Evolutionary conservation across 2,329 filamentous ascomycete species (phyloP).

Genomic region (Anthostomella pinea): DNA sequence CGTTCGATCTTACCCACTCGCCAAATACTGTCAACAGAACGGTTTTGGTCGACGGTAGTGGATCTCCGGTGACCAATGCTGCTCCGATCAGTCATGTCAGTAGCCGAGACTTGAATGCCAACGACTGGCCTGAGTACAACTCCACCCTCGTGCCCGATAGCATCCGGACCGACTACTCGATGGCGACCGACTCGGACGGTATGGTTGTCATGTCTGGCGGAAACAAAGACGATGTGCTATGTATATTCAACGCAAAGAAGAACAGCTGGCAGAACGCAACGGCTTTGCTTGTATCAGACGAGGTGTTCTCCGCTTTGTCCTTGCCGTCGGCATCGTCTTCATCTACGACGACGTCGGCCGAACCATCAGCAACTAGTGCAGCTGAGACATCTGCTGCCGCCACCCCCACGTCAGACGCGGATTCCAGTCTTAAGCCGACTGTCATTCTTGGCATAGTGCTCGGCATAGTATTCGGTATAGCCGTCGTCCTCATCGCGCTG

Average conservation of each 20-base stretch:
- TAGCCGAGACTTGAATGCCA: conserved; percentile 55
- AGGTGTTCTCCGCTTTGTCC: conserved; percentile 36
- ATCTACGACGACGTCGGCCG: conserved; percentile 31
- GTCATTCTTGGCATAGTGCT: conserved; percentile 79
- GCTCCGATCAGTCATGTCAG: too few relatives aligned
- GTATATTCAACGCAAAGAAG: conserved; percentile 70
- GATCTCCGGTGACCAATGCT: conserved; percentile 49
- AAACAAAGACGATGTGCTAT: conserved; percentile 61
- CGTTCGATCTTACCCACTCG: conserved; percentile 70
- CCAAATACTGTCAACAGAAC: conserved; percentile 74
- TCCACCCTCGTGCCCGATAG: conserved; percentile 64
- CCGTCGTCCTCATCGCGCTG: conserved; percentile 66
- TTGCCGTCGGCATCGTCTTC: conserved; percentile 32
- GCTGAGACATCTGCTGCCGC: conserved; percentile 11
- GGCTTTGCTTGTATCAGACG: conserved; percentile 50
- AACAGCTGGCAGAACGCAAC: conserved; percentile 79
- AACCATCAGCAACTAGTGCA: conserved; percentile 20
- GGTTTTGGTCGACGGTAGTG: conserved; percentile 61
- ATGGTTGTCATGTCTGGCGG: conserved; percentile 79
- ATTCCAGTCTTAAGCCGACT: conserved; percentile 37
- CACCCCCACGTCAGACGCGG: conserved; percentile 3
- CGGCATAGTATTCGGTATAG: conserved; percentile 74
- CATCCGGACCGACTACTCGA: conserved; percentile 65
- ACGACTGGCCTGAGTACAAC: conserved; percentile 78
- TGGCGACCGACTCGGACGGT: conserved; percentile 65